Evolutionary conservation across 495 filamentous ascomycete species (phyloP).

Genomic region (Entonaema liquescens): DNA sequence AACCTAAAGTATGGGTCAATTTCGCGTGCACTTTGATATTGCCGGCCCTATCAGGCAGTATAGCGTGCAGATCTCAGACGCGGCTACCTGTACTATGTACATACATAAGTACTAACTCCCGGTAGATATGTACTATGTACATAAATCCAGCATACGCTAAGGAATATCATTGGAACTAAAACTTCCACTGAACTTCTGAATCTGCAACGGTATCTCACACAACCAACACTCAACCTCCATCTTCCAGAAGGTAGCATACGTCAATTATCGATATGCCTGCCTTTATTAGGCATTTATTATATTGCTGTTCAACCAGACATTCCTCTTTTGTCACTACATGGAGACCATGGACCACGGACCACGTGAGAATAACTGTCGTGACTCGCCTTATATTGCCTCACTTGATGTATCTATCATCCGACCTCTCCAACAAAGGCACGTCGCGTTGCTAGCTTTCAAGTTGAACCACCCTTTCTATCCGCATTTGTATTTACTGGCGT

Average conservation of each 20-base stretch:
- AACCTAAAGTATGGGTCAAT: slow-evolving; percentile 35
- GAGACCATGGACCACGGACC: neutral
- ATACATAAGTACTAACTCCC: neutral
- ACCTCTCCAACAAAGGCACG: slow-evolving; percentile 4
- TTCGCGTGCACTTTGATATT: slow-evolving; percentile 42
- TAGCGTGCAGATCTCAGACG: slow-evolving; percentile 41
- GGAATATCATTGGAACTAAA: too few species aligned
- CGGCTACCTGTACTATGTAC: slow-evolving; percentile 26
- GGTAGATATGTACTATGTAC: neutral
- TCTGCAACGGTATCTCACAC: neutral
- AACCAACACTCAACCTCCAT: neutral
- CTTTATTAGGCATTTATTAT: neutral
- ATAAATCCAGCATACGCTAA: neutral
- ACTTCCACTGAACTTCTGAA: neutral
- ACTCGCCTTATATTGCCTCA: slow-evolving; percentile 18
- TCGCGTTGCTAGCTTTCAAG: slow-evolving; percentile 1
- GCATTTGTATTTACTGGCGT: neutral
- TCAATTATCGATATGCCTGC: neutral
- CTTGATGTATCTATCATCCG: slow-evolving; percentile 13
- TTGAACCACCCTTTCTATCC: neutral
- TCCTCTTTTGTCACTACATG: neutral
- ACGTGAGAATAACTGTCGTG: neutral
- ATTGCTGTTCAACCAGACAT: neutral
- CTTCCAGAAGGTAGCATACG: neutral
- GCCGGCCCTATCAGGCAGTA: slow-evolving; percentile 38